phyloP scores from a whole-genome alignment of 2,329 filamentous ascomycete species.

The Thyridium curvatum region DNA sequence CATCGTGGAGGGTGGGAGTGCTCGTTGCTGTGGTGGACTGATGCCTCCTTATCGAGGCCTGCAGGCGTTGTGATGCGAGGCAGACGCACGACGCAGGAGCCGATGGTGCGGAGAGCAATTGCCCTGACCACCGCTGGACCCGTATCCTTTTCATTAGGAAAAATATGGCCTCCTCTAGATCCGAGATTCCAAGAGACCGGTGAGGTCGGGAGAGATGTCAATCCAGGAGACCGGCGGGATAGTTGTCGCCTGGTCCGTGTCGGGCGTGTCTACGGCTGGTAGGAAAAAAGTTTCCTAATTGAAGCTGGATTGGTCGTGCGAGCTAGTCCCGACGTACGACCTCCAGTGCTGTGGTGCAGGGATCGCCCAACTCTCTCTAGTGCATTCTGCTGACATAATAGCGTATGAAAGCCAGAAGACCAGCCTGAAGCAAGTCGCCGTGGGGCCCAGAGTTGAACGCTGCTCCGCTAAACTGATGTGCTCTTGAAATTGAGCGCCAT shows the following conservation, averaged over 20 bases:
- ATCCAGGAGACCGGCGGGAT: too few species aligned
- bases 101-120: constrained; percentile 43
- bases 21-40: constrained; percentile 1
- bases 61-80: constrained; percentile 3
- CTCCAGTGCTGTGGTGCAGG: too few species aligned
- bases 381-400: constrained; percentile 12
- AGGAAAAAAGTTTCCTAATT: constrained; percentile 7
- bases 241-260: background rate
- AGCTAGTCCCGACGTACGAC: background rate
- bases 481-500: too few species aligned
- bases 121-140: constrained; percentile 52
- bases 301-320: constrained; percentile 5
- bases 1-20: background rate
- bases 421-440: too few species aligned
- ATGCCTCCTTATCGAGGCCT: constrained; percentile 1
- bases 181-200: too few species aligned
- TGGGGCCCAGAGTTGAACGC: too few species aligned
- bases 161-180: constrained; percentile 4
- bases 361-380: too few species aligned
- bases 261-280: background rate
- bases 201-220: too few species aligned
- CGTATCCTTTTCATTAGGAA: constrained; percentile 55
- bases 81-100: constrained; percentile 12
- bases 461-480: too few species aligned
- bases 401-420: too few species aligned